These are phyloP conservation scores for Agrocybe praecox DNA, from an alignment of 768 basidiomycete species.

Conservation along the genomic window DNA sequence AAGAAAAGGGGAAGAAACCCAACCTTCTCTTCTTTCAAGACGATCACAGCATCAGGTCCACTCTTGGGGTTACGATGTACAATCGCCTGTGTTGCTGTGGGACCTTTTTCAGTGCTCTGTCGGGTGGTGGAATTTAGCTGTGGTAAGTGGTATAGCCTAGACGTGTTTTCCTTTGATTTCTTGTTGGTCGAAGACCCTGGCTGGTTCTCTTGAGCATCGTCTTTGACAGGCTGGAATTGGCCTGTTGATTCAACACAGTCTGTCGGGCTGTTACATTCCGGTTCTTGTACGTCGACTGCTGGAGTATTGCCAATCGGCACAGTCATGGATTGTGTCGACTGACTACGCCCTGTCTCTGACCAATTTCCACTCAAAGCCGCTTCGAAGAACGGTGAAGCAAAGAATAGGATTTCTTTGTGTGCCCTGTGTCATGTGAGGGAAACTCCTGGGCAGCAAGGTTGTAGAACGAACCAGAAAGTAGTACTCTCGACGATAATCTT, in stretches of 20 bases:
- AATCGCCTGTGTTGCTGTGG: conserved; percentile 36
- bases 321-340: conserved; percentile 72
- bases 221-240: conserved; percentile 45
- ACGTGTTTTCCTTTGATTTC: conserved; percentile 48
- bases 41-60: conserved; percentile 81
- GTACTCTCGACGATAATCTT: conserved; percentile 90
- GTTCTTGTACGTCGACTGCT: background rate
- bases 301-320: no score
- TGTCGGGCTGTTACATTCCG: background rate
- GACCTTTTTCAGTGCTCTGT: conserved; percentile 11
- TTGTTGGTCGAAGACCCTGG: background rate
- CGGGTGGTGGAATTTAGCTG: background rate
- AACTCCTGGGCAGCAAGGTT: background rate
- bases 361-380: conserved; percentile 89
- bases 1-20: conserved; percentile 14
- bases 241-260: background rate
- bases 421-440: conserved; percentile 52
- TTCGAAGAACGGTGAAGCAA: conserved; percentile 95
- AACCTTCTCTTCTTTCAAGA: conserved; percentile 88
- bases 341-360: conserved; percentile 85
- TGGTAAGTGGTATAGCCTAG: conserved; percentile 56
- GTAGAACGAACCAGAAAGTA: conserved; percentile 78
- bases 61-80: conserved; percentile 44
- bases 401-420: conserved; percentile 89
- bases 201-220: background rate